Evolutionary conservation across 2,329 filamentous ascomycete genomes (phyloP).

Genomic region (Tolypocladium sp.): DNA sequence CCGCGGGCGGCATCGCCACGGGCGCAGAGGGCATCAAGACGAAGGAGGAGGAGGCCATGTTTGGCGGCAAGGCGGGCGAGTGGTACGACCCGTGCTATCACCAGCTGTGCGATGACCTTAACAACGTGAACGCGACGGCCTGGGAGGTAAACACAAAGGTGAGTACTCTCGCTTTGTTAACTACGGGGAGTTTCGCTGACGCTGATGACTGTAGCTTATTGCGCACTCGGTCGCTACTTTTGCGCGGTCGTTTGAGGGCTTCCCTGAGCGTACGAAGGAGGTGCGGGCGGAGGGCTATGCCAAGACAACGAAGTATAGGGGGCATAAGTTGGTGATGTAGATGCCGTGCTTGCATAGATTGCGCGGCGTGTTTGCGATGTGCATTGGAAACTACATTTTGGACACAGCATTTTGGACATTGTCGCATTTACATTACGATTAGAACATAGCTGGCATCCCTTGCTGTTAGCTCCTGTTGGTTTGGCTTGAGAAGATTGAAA

Average conservation of each 20-base stretch:
- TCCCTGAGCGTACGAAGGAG: constrained; percentile 43
- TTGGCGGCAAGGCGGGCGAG: constrained; percentile 59
- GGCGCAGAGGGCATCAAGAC: constrained; percentile 74
- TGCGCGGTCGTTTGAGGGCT: constrained; percentile 54
- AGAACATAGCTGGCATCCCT: neutral
- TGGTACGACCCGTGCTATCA: constrained; percentile 54
- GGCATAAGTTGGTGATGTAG: constrained; percentile 38
- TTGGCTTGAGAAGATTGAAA: too few relatives aligned
- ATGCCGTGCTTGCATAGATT: neutral
- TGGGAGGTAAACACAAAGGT: constrained; percentile 55
- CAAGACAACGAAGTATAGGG: constrained; percentile 38
- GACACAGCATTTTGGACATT: too few relatives aligned
- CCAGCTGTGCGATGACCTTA: constrained; percentile 49
- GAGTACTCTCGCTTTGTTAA: constrained; percentile 8
- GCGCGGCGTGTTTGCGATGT: neutral
- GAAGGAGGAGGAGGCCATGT: constrained; percentile 51
- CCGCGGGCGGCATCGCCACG: constrained; percentile 66
- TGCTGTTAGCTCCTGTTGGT: too few relatives aligned
- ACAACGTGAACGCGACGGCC: constrained; percentile 49
- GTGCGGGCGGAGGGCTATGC: constrained; percentile 19
- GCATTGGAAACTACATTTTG: neutral
- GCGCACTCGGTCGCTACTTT: constrained; percentile 66
- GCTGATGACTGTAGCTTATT: constrained; percentile 38
- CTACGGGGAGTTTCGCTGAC: constrained; percentile 8
- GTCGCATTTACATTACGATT: neutral